These are phyloP conservation scores for Amanita thiersii DNA, from an alignment of 768 basidiomycete species.

Conservation along the genomic window DNA sequence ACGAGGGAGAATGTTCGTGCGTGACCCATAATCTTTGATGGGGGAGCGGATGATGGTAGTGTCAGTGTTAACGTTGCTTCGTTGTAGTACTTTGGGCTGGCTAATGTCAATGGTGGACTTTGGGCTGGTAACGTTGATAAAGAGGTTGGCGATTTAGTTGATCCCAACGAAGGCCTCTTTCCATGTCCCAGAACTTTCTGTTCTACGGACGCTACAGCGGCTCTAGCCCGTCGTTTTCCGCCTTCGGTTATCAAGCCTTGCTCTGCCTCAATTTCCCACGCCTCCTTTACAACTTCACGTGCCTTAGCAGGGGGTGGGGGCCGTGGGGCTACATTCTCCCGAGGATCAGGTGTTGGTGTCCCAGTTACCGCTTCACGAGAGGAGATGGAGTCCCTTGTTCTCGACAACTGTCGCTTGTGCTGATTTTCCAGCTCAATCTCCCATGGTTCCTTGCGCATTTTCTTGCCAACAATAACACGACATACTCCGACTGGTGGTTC, in stretches of 20 bases:
- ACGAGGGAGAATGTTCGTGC: constrained; percentile 55
- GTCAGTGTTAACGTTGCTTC: constrained; percentile 48
- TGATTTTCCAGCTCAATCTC: constrained; percentile 66
- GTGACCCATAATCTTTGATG: constrained; percentile 42
- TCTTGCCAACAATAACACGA: constrained; percentile 61
- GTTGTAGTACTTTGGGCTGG: constrained; percentile 54
- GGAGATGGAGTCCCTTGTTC: not conserved
- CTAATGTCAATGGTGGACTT: constrained; percentile 28
- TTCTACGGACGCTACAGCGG: constrained; percentile 32
- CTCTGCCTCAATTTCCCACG: constrained; percentile 79
- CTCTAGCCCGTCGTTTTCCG: constrained; percentile 56
- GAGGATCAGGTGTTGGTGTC: not conserved
- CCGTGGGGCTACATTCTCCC: too few species aligned
- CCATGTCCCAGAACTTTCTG: constrained; percentile 19
- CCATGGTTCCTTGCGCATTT: constrained; percentile 67
- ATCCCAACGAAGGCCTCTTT: constrained; percentile 12
- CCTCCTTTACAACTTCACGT: constrained; percentile 51
- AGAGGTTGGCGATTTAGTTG: constrained; percentile 11
- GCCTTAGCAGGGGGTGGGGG: too few species aligned
- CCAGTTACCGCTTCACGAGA: too few species aligned
- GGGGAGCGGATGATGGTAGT: constrained; percentile 54
- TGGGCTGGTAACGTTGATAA: constrained; percentile 18
- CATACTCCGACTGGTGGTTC: constrained; percentile 44
- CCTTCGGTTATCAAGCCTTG: constrained; percentile 71
- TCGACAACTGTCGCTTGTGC: constrained; percentile 20